Conservation (phyloP, 257 asterid genomes). For the Forsythia suspensa region DNA sequence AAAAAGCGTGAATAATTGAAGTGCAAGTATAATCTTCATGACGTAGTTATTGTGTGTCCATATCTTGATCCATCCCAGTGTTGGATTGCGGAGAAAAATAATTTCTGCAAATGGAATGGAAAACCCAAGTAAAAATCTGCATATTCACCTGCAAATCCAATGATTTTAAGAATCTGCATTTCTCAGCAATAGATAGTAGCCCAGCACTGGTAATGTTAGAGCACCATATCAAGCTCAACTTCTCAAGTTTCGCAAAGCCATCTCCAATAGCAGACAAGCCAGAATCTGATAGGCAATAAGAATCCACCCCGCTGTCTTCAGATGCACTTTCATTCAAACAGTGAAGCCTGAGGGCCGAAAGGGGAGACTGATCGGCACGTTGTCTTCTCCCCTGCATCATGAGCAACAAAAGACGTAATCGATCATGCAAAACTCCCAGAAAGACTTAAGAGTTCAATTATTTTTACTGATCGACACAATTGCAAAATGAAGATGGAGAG, state of each 20-base stretch:
- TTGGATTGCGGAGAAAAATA: neutral
- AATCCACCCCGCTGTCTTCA: constrained; percentile 45
- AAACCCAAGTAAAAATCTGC: neutral
- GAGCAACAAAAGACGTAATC: constrained; percentile 5
- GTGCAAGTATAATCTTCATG: neutral
- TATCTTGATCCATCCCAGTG: neutral
- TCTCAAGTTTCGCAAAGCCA: constrained; percentile 68
- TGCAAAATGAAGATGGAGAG: neutral
- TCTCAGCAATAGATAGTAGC: constrained; percentile 64
- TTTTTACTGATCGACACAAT: neutral
- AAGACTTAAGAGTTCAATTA: neutral
- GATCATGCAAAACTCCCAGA: neutral
- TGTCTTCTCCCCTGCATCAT: constrained; percentile 59
- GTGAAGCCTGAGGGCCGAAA: constrained; percentile 36
- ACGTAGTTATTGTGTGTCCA: neutral
- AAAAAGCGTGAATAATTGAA: neutral
- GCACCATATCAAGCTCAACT: constrained; percentile 83
- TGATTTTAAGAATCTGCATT: constrained; percentile 55
- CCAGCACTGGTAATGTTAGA: constrained; percentile 70
- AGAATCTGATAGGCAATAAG: constrained; percentile 68
- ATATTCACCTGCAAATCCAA: constrained; percentile 79
- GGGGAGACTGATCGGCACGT: constrained; percentile 31
- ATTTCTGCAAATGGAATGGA: neutral
- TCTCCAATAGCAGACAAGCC: constrained; percentile 68
- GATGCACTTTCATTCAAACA: constrained; percentile 36